These are phyloP conservation scores for Macrophomina phaseolina DNA, from an alignment of 2,329 filamentous ascomycete species.

Conservation along the genomic window DNA sequence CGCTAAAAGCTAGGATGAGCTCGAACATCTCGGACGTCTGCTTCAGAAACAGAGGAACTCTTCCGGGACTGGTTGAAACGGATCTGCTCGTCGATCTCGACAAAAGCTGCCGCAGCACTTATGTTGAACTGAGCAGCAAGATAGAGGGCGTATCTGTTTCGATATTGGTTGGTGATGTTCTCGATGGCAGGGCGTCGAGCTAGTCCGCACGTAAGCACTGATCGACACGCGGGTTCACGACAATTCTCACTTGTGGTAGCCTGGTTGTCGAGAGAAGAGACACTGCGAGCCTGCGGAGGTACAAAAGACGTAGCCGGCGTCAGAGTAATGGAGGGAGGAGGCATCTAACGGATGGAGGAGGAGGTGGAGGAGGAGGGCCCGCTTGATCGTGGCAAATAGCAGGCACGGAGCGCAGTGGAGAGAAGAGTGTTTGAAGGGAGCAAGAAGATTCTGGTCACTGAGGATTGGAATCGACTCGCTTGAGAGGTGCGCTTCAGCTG, in stretches of 20 bases:
- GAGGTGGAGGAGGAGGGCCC: neutral
- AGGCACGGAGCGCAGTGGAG: neutral
- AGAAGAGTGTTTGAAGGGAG: neutral
- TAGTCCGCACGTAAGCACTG: conserved; percentile 3
- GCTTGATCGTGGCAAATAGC: neutral
- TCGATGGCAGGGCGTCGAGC: conserved; percentile 18
- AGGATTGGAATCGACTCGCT: conserved; percentile 21
- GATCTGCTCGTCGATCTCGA: conserved; percentile 44
- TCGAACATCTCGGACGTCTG: conserved; percentile 27
- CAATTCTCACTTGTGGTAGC: neutral
- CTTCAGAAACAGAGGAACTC: conserved; percentile 11
- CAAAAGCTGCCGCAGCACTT: conserved; percentile 45
- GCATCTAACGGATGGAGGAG: conserved; percentile 15
- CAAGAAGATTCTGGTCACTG: conserved; percentile 9
- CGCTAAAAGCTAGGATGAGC: conserved; percentile 26
- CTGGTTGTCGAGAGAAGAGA: conserved; percentile 4
- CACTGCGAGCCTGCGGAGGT: conserved; percentile 4
- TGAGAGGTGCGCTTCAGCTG: neutral
- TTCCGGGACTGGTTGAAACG: conserved; percentile 20
- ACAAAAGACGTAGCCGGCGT: conserved; percentile 18
- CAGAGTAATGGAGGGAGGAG: conserved; percentile 24
- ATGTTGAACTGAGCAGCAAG: conserved; percentile 48
- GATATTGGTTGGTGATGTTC: conserved; percentile 34
- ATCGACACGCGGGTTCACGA: neutral
- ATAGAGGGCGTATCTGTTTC: conserved; percentile 46